phyloP scores from a whole-genome alignment of 768 basidiomycete genomes.

The Boletus rufocinnamomeus region DNA sequence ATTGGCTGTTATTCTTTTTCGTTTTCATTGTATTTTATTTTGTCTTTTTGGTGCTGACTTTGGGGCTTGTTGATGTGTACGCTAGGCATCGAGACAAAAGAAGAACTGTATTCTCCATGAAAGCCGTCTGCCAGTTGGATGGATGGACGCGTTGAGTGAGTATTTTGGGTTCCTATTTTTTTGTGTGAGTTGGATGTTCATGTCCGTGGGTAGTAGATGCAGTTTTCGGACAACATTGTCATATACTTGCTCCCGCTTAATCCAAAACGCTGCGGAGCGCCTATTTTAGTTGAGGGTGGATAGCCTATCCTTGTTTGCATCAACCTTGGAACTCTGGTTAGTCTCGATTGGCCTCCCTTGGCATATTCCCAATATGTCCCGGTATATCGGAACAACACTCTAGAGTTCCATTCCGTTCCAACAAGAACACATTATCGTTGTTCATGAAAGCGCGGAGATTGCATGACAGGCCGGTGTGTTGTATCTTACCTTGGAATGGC shows the following conservation, averaged over 20 bases:
- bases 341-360: neutral
- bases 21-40: neutral
- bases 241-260: constrained; percentile 21
- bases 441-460: neutral
- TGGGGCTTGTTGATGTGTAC: neutral
- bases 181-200: constrained; percentile 5
- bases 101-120: constrained; percentile 61
- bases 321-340: too few relatives aligned
- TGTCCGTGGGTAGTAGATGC: constrained; percentile 27
- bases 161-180: neutral
- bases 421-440: neutral
- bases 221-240: constrained; percentile 22
- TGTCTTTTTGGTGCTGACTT: constrained; percentile 1
- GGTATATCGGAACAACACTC: neutral
- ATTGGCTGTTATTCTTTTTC: neutral
- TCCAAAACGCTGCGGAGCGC: constrained; percentile 17
- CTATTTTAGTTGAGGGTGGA: neutral
- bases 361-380: neutral
- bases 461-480: neutral
- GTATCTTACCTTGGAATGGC: neutral
- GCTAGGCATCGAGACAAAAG: constrained; percentile 59
- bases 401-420: neutral
- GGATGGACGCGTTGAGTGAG: constrained; percentile 24
- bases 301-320: neutral
- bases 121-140: constrained; percentile 5